Percentiles rank a stretch among this genome's conserved stretches.
phyloP scores from a whole-genome alignment of 23 red algal genomes.

The Gracilaria caudata region DNA sequence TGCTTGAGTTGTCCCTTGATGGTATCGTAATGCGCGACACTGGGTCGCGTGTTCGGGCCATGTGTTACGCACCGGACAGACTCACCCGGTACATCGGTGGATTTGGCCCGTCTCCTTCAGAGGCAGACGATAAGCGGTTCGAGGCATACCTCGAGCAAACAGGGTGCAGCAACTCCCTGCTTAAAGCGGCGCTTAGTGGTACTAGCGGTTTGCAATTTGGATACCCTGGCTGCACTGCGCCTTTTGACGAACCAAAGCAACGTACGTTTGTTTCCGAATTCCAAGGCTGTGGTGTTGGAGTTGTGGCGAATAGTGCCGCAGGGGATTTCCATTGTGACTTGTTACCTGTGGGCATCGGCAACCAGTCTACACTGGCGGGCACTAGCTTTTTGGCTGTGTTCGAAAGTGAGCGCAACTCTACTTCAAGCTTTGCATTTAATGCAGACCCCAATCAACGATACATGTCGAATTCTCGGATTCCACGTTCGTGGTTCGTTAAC shows the following conservation, averaged over 20 bases:
- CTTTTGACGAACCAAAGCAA: not conserved
- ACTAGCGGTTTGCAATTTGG: not conserved
- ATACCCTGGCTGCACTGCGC: not conserved
- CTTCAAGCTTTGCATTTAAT: not conserved
- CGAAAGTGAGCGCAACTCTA: not conserved
- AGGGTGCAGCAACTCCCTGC: not conserved
- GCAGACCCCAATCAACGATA: not conserved
- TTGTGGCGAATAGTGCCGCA: not conserved
- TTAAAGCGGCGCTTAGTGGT: not conserved
- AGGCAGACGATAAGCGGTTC: not conserved
- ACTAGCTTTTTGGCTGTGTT: not conserved
- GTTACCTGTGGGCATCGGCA: not conserved
- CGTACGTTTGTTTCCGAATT: not conserved
- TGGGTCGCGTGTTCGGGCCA: not conserved
- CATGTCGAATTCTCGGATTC: not conserved
- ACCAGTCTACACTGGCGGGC: not conserved
- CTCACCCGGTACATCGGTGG: not conserved
- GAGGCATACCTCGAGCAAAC: not conserved
- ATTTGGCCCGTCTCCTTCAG: not conserved
- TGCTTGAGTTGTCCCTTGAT: not conserved
- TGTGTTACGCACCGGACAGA: not conserved
- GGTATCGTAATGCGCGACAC: not conserved
- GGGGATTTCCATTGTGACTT: constrained; percentile 3
- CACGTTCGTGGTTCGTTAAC: not conserved
- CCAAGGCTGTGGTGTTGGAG: not conserved